Base-by-base conservation (phyloP, 1,284 basidiomycete species). In the Pascua sp. region DNA sequence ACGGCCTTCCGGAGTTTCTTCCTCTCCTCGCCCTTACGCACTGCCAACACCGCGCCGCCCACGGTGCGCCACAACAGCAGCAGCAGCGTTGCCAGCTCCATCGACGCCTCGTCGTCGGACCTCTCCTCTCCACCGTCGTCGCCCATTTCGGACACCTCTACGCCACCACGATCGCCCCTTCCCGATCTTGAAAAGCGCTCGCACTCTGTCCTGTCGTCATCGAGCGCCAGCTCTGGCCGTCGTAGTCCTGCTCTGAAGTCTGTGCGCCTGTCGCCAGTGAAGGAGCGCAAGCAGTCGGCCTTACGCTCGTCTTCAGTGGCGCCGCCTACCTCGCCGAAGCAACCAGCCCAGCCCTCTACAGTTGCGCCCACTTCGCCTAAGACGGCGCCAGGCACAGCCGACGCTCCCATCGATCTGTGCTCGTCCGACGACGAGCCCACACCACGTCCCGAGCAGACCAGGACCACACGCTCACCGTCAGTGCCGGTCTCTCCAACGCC, bases 371-470 rank as follows among this genome's bases (percentile, higher is more conserved):
- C 8, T n/a, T 5, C 5, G 17, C 17, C 7, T 12, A 4, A 32
- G 15, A 32, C 24, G 24, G 24, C 24, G 0, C 3, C 17, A 4
- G 53, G 48, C 10, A 45, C 53, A 7, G 43, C 38, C 11, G 47
- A 24, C 8, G 53, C 49, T 18, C 53, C 53, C 4, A 55, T 55
- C 39, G 10, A 39, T 1, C 15, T 55, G 37, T 45, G 43, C 4
- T 49, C 48, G 7, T 24, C 42, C 11, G 48, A 45, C 7, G 47
- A 49, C 42, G 48, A 55, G 24, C 11, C 16, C 5, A 44, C 42
- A 8, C 49, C 42, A 0, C 42, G 38, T 1, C 47, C 47, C 3
- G 3, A 5, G 7, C 42, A n/a, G 42, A 16, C 42, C 15, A 43
- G 8, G 42, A 7, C 15, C 8, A 43, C 24, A 8, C 15, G 42